phyloP scores from a whole-genome alignment of 2,329 filamentous ascomycete genomes.

The Fusarium sp. region DNA sequence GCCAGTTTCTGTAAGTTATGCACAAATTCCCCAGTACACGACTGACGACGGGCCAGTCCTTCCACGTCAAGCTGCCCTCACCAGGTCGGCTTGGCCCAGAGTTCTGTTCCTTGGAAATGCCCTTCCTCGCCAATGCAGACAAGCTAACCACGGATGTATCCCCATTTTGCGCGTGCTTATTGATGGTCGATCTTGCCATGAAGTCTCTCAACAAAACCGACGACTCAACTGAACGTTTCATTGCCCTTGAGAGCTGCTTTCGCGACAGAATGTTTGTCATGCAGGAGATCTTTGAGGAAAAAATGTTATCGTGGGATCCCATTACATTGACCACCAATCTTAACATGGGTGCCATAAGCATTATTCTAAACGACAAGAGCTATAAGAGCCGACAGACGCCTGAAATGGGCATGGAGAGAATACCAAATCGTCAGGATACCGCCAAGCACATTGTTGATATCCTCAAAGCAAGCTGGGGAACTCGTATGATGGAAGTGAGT shows the following conservation, averaged over 20 bases:
- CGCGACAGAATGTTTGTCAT: accelerated
- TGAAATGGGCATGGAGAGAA: neutral
- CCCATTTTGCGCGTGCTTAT: neutral
- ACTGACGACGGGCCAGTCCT: neutral
- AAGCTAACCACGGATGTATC: accelerated
- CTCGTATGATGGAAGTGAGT: neutral
- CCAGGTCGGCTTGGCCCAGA: neutral
- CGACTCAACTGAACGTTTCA: accelerated
- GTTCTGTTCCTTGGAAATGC: neutral
- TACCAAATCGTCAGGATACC: neutral
- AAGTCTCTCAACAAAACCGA: neutral
- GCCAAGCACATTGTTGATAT: neutral
- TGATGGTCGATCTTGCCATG: neutral
- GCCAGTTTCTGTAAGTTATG: neutral
- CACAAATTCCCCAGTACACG: neutral
- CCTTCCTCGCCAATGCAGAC: neutral
- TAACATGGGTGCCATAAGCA: neutral
- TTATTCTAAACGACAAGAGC: accelerated
- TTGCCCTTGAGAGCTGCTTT: too few relatives aligned
- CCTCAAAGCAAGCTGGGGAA: neutral
- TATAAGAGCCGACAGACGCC: neutral
- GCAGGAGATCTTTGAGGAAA: accelerated
- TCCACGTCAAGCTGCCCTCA: neutral
- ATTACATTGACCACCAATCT: neutral
- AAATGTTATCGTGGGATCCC: neutral